Evolutionary conservation across 2,329 filamentous ascomycete genomes (phyloP).

Genomic region (Gaeumannomyces tritici): DNA sequence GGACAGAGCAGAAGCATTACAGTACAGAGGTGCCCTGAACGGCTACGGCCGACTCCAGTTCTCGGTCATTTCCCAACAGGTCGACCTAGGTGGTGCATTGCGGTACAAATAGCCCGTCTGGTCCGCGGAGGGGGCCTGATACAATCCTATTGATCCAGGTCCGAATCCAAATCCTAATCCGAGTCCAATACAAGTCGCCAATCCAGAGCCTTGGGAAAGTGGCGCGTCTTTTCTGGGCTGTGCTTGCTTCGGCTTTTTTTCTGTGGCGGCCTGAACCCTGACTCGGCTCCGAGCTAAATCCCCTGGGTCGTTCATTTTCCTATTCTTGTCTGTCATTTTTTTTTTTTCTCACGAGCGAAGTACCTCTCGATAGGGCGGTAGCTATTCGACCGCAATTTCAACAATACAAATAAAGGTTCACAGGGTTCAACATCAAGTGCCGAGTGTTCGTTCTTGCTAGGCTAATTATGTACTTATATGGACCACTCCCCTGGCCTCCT

Average conservation of each 20-base stretch:
- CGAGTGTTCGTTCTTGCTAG: too few species aligned
- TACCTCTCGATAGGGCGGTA: too few species aligned
- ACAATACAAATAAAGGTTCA: too few species aligned
- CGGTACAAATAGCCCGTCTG: neutral
- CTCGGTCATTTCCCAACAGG: neutral
- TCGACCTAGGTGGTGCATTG: neutral
- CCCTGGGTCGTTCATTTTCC: neutral
- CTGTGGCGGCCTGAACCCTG: too few species aligned
- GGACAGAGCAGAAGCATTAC: neutral
- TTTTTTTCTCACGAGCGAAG: too few species aligned
- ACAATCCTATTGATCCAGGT: neutral
- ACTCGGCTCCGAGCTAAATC: too few species aligned
- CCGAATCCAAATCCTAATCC: neutral
- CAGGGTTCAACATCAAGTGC: too few species aligned
- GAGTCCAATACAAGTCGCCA: neutral
- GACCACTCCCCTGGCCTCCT: neutral
- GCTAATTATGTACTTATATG: too few species aligned
- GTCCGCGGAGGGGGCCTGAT: neutral
- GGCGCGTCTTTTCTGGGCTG: too few species aligned
- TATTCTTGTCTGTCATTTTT: too few species aligned
- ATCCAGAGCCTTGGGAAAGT: neutral
- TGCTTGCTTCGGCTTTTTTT: too few species aligned
- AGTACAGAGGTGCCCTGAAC: neutral
- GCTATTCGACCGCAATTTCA: too few species aligned
- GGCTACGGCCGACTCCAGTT: neutral